Base-by-base conservation (phyloP, 768 basidiomycete genomes). In the Phylloporus sp. region DNA sequence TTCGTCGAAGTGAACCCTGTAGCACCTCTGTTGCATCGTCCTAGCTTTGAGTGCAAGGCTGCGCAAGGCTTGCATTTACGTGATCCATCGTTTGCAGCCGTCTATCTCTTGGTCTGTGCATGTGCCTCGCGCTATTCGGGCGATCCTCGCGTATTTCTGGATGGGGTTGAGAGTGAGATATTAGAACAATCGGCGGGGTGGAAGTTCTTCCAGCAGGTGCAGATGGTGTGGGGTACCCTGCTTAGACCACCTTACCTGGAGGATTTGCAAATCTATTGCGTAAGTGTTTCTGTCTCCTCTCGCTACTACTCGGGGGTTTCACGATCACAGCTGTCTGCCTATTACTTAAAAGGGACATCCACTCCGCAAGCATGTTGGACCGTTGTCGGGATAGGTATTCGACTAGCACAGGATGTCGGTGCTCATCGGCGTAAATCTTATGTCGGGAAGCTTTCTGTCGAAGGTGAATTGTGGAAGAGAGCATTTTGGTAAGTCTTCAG, bases 101-200 rank as follows among this genome's bases (percentile, higher is more conserved):
- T 80, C 0, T 76, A 89, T 23, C 72, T 92, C 6, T 73, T 89
- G 2, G 79, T 91, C 0, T 90, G 87, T 60, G 88, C 91, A 0
- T 72, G 82, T 18, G 90, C 77, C 3, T 73, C 87, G 0, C 76
- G 84, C 31, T 61, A 31, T 35, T 76, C 76, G 11, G 71, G 81
- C 23, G 86, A 91, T 59, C 76, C 74, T 1, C 72, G 85, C 11
- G 80, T 84, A 2, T 52, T 75, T 35, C 56, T 73, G 10, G 75
- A 77, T 43, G 34, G 28, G 4, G 28, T 49, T 2, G 73, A 69
- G 10, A 18, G 61, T 61, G 22, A 66, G 68, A 6, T 65, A 8
- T 31, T 15, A 64, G 44, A 63, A 40, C 77, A 78, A 52, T 81
- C 78, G 2, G 72, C 75, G 3, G 81, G 85, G 22, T 78, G 77